Base-by-base conservation (phyloP, 805 yeast genomes). In the Yarrowia deformans region DNA sequence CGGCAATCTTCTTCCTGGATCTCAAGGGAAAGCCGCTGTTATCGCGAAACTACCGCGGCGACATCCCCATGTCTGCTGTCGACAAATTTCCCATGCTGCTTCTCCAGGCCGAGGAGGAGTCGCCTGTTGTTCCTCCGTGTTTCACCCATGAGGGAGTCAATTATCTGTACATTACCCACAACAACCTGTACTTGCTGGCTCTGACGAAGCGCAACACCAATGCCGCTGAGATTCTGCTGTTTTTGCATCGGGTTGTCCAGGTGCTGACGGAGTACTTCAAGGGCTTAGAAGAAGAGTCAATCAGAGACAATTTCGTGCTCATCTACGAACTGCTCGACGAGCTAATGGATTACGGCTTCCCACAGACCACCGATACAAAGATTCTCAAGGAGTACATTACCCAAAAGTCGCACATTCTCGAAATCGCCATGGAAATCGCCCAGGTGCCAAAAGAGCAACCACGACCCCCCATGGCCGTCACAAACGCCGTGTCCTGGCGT, bases 241-340 rank as follows among this genome's bases (percentile, higher is more conserved):
- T 89, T 74, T 75, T 90, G 42, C 81, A 84, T 68, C 82, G 81
- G 60, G 79, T 84, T 32, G 80, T 82, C 35, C 78, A 79, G 23
- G 80, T 85, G 23, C 72, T 87, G 63, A 80, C 80, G 61, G 79
- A 78, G 58, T 87, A 86, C 72, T 83, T 85, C 72, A 79, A 79
- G 71, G 76, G 72, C 23, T 77, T 90, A 49, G 85, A 85, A 73
- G 83, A 83, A 68, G 93, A 89, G 68, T 74, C 86, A 18, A 84
- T 91, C 1, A 79, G 85, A 29, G 97, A 92, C 77, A 92, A 92
- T 77, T 84, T 86, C 72, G 87, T 88, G 42, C 81, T 92, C 61
- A 84, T 92, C 8, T 89, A 89, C 77, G 97, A 93, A 76, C 79
- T 92, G n/a, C 78, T 92, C 54, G 97, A 92, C 75, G 97, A 92